Evolutionary conservation across 352 stramenopile genomes (phyloP), one percentile per base, ranked within the genome.

Genomic region (Phytophthora chlamydospora): DNA sequence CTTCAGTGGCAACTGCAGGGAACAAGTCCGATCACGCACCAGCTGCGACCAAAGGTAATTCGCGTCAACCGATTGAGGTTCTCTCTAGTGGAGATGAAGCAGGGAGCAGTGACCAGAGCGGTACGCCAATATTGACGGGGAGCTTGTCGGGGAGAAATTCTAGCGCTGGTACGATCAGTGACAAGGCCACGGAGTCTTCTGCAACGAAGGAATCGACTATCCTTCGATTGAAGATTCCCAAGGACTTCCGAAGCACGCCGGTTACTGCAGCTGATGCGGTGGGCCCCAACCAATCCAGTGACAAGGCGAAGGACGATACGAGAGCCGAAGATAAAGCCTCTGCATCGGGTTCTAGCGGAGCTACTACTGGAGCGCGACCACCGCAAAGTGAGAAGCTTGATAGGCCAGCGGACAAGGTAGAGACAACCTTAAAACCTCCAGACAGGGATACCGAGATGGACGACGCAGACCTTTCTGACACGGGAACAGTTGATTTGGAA

Each of bases 401-500:
- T 19, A 45, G 6, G 9, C 34, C 16, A 14, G 34, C 33, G 52
- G 16, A 12, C 9, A 46, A 51, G 16, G 16, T 12, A 27, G 13
- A 61, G 27, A 55, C 29, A 16, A n/a, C 12, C 29, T 27, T 17
- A 43, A 32, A 49, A 21, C 14, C 24, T 35, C 16, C 41, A 27
- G 32, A 27, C 24, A 27, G 24, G 24, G 24, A 64, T 42, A 31
- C 10, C 17, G 39, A 33, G 21, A 45, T 13, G 38, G 51, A 60
- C 10, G 66, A 70, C 45, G 35, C 33, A 40, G 56, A 78, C 44
- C 3, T 69, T 34, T 78, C 71, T 4, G 64, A 78, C 27, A 74
- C 64, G 32, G 68, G 58, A 3, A 78, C 68, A 16, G 36, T 76
- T 29, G 61, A 75, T 67, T 55, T 80, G 17, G 61, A 80, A n/a